Conservation (phyloP, 2,329 filamentous ascomycete genomes). For the Lomentospora prolificans region DNA sequence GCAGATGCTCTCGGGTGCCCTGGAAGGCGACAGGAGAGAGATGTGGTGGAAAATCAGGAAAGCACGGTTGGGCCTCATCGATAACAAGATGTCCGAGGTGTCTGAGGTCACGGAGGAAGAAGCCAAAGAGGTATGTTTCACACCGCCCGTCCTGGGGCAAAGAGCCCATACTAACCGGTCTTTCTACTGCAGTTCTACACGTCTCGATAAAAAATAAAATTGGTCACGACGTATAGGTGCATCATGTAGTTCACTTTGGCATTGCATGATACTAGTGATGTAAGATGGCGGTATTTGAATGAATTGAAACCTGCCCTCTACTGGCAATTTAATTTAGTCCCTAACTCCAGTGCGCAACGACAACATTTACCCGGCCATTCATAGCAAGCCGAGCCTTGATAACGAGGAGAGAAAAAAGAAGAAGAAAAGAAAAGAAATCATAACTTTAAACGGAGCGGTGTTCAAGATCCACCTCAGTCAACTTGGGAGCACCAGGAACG, state of each 20-base stretch:
- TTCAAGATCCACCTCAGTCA: neutral
- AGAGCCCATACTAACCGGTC: neutral
- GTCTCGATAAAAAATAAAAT: conserved; percentile 27
- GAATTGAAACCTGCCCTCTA: neutral
- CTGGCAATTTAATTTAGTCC: too few relatives aligned
- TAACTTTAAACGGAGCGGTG: neutral
- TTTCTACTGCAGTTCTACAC: conserved; percentile 10
- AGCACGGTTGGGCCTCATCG: conserved; percentile 63
- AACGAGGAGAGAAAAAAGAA: neutral
- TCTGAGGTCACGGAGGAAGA: conserved; percentile 62
- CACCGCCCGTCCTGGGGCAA: neutral
- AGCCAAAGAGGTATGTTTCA: conserved; percentile 46
- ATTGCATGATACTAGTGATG: neutral
- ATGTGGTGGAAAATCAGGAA: conserved; percentile 70
- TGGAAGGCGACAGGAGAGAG: conserved; percentile 69
- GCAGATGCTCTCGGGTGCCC: conserved; percentile 55
- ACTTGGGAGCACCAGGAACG: neutral
- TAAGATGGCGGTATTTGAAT: neutral
- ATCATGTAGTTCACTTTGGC: neutral
- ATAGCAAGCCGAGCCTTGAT: too few relatives aligned
- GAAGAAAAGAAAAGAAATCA: neutral
- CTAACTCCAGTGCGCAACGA: too few relatives aligned
- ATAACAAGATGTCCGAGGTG: conserved; percentile 47
- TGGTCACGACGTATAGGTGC: conserved; percentile 11
- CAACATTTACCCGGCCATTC: too few relatives aligned